Evolutionary conservation across 257 asterid genomes (phyloP).

Genomic region (Primulina eburnea): DNA sequence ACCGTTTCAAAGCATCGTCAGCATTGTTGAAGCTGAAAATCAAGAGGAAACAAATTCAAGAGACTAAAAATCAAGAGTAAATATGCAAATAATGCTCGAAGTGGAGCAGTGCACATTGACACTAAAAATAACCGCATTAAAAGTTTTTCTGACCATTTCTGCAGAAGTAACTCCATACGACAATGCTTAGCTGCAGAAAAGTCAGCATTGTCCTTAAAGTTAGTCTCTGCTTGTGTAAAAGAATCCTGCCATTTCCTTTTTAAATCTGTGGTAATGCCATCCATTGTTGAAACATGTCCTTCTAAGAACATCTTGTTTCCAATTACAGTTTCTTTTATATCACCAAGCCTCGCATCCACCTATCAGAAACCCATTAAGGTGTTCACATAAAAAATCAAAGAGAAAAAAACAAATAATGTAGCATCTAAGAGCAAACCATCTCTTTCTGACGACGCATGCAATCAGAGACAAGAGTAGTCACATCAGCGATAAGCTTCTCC

Average conservation of each 20-base stretch:
- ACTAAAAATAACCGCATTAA: background rate
- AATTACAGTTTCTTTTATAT: constrained; percentile 48
- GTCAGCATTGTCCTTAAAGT: constrained; percentile 59
- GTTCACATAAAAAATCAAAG: constrained; percentile 15
- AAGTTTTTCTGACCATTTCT: constrained; percentile 49
- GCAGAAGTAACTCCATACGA: constrained; percentile 68
- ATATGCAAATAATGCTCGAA: constrained; percentile 8
- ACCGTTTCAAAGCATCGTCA: constrained; percentile 46
- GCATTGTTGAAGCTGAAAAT: constrained; percentile 49
- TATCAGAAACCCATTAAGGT: constrained; percentile 16
- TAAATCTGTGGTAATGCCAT: constrained; percentile 64
- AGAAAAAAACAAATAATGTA: constrained; percentile 9
- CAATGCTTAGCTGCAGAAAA: constrained; percentile 84
- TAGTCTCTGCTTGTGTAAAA: constrained; percentile 47
- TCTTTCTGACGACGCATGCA: constrained; percentile 72
- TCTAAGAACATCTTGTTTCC: constrained; percentile 56
- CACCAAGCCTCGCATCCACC: constrained; percentile 68
- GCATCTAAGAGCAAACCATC: constrained; percentile 23
- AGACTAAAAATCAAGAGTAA: background rate
- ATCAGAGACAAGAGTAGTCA: constrained; percentile 63
- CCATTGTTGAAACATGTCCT: constrained; percentile 61
- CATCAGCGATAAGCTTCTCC: constrained; percentile 73
- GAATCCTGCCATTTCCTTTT: constrained; percentile 89
- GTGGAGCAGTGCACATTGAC: background rate
- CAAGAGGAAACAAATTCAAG: constrained; percentile 3